Percentiles rank a stretch among this genome's conserved stretches.
These are phyloP conservation scores for Astrothelium macrocarpum DNA, from an alignment of 495 filamentous ascomycete species.

Conservation along the genomic window DNA sequence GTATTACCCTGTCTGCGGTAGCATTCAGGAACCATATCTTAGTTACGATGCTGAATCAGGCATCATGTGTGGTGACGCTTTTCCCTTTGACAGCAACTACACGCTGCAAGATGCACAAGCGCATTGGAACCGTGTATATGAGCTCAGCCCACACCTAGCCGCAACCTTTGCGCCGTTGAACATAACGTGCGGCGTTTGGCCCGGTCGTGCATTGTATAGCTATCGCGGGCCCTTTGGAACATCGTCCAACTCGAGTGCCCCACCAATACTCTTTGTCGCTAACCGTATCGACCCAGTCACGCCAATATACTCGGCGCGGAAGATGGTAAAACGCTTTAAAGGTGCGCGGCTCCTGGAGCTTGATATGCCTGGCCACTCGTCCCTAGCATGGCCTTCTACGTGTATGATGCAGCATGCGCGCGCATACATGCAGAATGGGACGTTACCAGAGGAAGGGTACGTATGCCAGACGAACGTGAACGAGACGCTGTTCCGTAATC, in stretches of 20 bases:
- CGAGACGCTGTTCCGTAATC: not conserved
- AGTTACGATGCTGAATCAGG: not conserved
- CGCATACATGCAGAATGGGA: not conserved
- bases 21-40: not conserved
- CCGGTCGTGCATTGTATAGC: constrained; percentile 48
- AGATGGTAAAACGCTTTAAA: constrained; percentile 39
- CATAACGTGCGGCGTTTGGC: constrained; percentile 30
- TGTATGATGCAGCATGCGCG: not conserved
- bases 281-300: constrained; percentile 48
- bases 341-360: constrained; percentile 42
- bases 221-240: constrained; percentile 36
- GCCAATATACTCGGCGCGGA: constrained; percentile 39
- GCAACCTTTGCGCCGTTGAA: not conserved
- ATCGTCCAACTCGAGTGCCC: constrained; percentile 36
- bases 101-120: not conserved
- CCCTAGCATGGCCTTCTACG: not conserved
- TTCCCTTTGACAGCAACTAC: not conserved
- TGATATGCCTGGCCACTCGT: constrained; percentile 19
- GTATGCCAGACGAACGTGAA: not conserved
- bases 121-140: not conserved
- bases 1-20: not conserved
- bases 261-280: constrained; percentile 40
- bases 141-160: not conserved
- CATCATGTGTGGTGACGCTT: not conserved
- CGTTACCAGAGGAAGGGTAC: not conserved